Evolutionary conservation across 495 filamentous ascomycete species (phyloP).

Genomic region (Darksidea phi): DNA sequence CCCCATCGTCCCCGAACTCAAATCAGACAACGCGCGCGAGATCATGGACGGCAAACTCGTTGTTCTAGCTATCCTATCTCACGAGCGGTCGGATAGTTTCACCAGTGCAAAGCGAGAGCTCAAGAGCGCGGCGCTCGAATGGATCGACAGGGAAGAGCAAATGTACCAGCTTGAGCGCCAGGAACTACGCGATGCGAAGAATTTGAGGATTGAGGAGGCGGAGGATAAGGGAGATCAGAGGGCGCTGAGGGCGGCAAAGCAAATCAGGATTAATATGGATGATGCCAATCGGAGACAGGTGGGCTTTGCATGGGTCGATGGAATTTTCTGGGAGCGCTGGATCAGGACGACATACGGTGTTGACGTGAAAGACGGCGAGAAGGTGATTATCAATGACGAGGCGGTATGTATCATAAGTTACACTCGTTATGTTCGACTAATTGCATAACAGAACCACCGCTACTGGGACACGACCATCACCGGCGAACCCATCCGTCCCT

Average conservation of each 20-base stretch:
- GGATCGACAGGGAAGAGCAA: constrained; percentile 94
- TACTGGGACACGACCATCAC: constrained; percentile 95
- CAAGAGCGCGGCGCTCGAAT: constrained; percentile 92
- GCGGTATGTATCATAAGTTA: constrained; percentile 63
- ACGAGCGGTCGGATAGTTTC: constrained; percentile 78
- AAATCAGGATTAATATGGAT: constrained; percentile 84
- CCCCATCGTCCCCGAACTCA: constrained; percentile 95
- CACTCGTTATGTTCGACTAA: constrained; percentile 7
- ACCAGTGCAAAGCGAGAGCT: constrained; percentile 76
- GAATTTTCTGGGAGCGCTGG: constrained; percentile 97
- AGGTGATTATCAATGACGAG: constrained; percentile 95
- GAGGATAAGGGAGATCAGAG: constrained; percentile 90
- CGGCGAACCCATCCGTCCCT: constrained; percentile 81
- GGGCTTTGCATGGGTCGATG: constrained; percentile 97
- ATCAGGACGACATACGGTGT: constrained; percentile 91
- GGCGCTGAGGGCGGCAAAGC: constrained; percentile 83
- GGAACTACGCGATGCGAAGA: constrained; percentile 89
- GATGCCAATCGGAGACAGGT: constrained; percentile 84
- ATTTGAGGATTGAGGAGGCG: constrained; percentile 91
- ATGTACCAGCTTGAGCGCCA: constrained; percentile 87
- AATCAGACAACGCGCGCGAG: constrained; percentile 82
- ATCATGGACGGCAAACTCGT: constrained; percentile 93
- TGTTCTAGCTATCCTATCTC: constrained; percentile 83
- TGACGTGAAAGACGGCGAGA: constrained; percentile 77
- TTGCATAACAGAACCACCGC: constrained; percentile 64